phyloP scores from a whole-genome alignment of 2,329 filamentous ascomycete species.

The Claviceps maximensis region DNA sequence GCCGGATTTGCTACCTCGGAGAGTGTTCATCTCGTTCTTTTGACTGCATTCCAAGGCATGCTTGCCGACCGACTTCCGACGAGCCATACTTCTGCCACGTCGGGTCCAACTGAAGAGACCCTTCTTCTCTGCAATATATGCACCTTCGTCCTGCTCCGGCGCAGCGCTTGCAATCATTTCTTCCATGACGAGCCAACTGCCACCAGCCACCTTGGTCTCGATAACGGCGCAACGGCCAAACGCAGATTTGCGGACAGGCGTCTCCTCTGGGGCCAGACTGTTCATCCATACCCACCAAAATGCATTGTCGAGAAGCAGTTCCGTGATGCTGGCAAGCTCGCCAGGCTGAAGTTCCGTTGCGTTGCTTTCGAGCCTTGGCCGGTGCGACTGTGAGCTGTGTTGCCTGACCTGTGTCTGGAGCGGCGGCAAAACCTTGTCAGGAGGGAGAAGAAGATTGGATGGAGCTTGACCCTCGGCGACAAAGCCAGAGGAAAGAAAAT shows the following conservation, averaged over 20 bases:
- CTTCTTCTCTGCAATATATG: conserved; percentile 93
- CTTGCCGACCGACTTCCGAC: conserved; percentile 60
- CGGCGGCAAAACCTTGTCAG: conserved; percentile 80
- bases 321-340: conserved; percentile 83
- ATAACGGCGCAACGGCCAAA: conserved; percentile 90
- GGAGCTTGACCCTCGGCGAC: conserved; percentile 57
- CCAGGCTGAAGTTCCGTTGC: conserved; percentile 63
- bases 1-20: conserved; percentile 60
- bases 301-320: conserved; percentile 77
- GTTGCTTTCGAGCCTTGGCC: conserved; percentile 55
- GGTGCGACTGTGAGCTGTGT: conserved; percentile 77
- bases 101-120: conserved; percentile 79
- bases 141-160: conserved; percentile 67
- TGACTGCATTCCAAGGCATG: conserved; percentile 35
- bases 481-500: conserved; percentile 92
- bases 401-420: conserved; percentile 61
- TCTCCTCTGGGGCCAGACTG: conserved; percentile 85
- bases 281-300: conserved; percentile 99
- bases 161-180: conserved; percentile 92
- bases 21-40: conserved; percentile 27
- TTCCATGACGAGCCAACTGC: conserved; percentile 88
- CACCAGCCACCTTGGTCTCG: conserved; percentile 69
- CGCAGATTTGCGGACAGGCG: conserved; percentile 69
- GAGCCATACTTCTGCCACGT: conserved; percentile 46
- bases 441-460: conserved; percentile 66